Percentiles rank a stretch among this genome's conserved stretches.
These are phyloP conservation scores for Acanthamoeba culbertsoni DNA, from an alignment of 208 protist species.

Conservation along the genomic window DNA sequence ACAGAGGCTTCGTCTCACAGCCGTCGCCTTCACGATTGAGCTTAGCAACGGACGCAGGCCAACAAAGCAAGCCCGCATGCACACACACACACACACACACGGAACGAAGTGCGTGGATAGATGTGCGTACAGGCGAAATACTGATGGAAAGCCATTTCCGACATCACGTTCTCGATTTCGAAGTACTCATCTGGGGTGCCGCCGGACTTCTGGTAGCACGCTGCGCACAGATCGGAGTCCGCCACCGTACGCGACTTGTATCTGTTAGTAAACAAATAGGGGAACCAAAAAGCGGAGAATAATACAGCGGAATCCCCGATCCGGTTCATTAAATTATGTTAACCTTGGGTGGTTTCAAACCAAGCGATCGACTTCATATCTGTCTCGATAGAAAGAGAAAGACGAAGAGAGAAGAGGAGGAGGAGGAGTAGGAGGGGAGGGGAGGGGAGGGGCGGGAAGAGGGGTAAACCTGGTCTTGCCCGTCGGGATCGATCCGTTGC, in stretches of 20 bases:
- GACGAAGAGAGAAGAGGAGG: not conserved
- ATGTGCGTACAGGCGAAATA: slow-evolving; percentile 63
- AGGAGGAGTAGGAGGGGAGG: not conserved
- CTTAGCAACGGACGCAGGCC: not conserved
- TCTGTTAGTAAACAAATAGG: not conserved
- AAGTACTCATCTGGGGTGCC: slow-evolving; percentile 32
- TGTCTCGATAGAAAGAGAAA: no score
- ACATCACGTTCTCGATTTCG: slow-evolving; percentile 61
- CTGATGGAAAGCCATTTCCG: slow-evolving; percentile 69
- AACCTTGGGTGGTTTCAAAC: no score
- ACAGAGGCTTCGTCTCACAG: slow-evolving; percentile 69
- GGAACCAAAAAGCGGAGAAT: no score
- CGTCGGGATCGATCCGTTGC: slow-evolving; percentile 5
- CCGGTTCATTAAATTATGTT: no score
- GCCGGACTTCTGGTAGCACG: slow-evolving; percentile 43
- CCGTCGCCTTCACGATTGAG: slow-evolving; percentile 28
- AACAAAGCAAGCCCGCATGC: not conserved
- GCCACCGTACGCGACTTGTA: slow-evolving; percentile 55
- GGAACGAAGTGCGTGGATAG: not conserved
- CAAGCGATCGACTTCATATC: no score
- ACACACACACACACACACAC: not conserved
- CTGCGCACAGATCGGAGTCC: not conserved
- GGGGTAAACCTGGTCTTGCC: slow-evolving; percentile 23
- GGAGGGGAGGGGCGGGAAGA: not conserved
- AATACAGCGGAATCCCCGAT: no score